A percentile compares a stretch with the other conserved stretches of the same genome.
Conservation (phyloP, 2,329 filamentous ascomycete species). For the Paraphoma sp. region DNA sequence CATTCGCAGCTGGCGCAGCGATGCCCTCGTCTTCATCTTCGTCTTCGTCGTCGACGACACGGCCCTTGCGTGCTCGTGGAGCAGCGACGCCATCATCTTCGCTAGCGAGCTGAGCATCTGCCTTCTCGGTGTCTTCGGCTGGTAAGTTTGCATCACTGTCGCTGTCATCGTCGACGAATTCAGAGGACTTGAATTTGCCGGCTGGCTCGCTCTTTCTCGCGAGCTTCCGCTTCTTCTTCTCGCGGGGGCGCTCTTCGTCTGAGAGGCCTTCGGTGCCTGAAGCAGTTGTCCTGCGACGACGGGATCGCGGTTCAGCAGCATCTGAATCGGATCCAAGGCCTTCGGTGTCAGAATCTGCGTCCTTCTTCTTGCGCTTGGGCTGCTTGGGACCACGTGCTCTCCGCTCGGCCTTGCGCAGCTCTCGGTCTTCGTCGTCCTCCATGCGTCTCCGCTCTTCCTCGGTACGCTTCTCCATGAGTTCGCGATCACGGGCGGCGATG, state of each 20-base stretch:
- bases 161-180: slow-evolving; percentile 78
- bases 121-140: slow-evolving; percentile 23
- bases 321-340: slow-evolving; percentile 41
- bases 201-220: slow-evolving; percentile 57
- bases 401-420: slow-evolving; percentile 71
- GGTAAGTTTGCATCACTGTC: slow-evolving; percentile 35
- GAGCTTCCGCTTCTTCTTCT: slow-evolving; percentile 69
- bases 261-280: slow-evolving; percentile 50
- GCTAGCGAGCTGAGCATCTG: slow-evolving; percentile 12
- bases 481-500: slow-evolving; percentile 76
- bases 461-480: slow-evolving; percentile 72
- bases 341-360: slow-evolving; percentile 54
- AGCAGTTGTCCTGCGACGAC: slow-evolving; percentile 44
- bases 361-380: slow-evolving; percentile 68
- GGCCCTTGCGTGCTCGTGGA: slow-evolving; percentile 35
- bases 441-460: slow-evolving; percentile 73
- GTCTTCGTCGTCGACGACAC: slow-evolving; percentile 45
- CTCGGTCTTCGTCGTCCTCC: slow-evolving; percentile 73
- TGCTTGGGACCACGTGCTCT: slow-evolving; percentile 60
- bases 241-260: slow-evolving; percentile 66
- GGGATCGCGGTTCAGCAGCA: slow-evolving; percentile 44
- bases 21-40: slow-evolving; percentile 35
- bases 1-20: slow-evolving; percentile 27
- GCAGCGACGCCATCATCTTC: slow-evolving; percentile 33
- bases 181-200: slow-evolving; percentile 83